These are phyloP conservation scores for Trichosanthes truncata DNA, from an alignment of 306 rosid genomes.

Conservation along the genomic window DNA sequence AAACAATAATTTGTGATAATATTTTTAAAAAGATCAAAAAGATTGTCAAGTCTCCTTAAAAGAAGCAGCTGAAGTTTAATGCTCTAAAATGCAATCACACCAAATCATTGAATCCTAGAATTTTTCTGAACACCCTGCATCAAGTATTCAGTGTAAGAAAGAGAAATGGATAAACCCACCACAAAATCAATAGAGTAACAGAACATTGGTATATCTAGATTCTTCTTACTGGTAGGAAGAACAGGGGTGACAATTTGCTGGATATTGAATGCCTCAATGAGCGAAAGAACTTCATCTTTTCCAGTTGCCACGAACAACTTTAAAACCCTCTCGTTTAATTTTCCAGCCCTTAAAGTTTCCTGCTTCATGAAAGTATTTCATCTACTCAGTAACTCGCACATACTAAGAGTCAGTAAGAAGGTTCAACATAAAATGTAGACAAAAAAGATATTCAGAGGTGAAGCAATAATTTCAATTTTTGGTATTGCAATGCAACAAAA, in stretches of 20 bases:
- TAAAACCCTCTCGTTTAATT: conserved; percentile 78
- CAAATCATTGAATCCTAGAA: conserved; percentile 28
- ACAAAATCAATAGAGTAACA: conserved; percentile 2
- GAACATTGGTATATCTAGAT: conserved; percentile 1
- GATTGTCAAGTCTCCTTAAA: conserved; percentile 11
- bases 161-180: neutral
- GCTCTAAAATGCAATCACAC: conserved; percentile 17
- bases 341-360: conserved; percentile 85
- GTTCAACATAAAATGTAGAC: neutral
- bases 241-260: conserved; percentile 61
- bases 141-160: conserved; percentile 22
- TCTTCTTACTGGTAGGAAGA: conserved; percentile 86
- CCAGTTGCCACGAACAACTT: conserved; percentile 69
- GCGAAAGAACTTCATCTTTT: conserved; percentile 77
- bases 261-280: conserved; percentile 66
- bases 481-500: neutral
- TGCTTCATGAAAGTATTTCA: conserved; percentile 20
- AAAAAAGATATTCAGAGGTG: neutral
- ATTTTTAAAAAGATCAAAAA: neutral
- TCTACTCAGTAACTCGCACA: neutral
- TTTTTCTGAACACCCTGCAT: conserved; percentile 81
- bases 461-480: neutral
- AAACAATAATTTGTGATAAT: neutral
- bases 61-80: conserved; percentile 10
- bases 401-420: neutral